These are phyloP conservation scores for Lentinula edodes DNA, from an alignment of 768 basidiomycete species.

Conservation along the genomic window DNA sequence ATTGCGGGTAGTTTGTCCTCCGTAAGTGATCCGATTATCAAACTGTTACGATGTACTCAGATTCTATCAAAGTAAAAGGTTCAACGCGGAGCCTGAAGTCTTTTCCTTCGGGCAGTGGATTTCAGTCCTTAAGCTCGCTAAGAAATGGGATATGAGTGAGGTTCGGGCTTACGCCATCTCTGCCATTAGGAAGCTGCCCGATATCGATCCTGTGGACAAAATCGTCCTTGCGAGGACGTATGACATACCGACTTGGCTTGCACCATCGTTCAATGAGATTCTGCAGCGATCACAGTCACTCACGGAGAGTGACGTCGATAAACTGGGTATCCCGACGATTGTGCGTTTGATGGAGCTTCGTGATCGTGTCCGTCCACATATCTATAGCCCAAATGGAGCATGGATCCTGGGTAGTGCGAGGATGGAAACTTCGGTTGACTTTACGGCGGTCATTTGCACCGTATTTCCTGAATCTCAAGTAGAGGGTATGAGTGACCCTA, in stretches of 20 bases:
- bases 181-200: neutral
- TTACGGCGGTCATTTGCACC: neutral
- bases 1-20: neutral
- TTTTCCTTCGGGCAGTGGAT: neutral
- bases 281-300: neutral
- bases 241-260: neutral
- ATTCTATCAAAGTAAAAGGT: neutral
- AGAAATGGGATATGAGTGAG: neutral
- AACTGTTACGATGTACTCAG: neutral
- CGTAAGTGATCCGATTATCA: neutral
- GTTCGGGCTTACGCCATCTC: neutral
- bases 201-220: neutral
- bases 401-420: neutral
- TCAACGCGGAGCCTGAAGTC: neutral
- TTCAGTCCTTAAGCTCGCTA: neutral
- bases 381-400: neutral
- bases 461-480: neutral
- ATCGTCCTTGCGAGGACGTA: neutral
- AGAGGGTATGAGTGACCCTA: neutral
- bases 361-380: neutral
- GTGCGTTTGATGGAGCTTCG: neutral
- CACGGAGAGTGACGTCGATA: neutral
- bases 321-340: neutral
- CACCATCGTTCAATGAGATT: neutral
- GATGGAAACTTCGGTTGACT: neutral